Evolutionary conservation across 1,284 basidiomycete species (phyloP), one percentile per base, ranked within the genome.

Genomic region (Ganoderma boninense): DNA sequence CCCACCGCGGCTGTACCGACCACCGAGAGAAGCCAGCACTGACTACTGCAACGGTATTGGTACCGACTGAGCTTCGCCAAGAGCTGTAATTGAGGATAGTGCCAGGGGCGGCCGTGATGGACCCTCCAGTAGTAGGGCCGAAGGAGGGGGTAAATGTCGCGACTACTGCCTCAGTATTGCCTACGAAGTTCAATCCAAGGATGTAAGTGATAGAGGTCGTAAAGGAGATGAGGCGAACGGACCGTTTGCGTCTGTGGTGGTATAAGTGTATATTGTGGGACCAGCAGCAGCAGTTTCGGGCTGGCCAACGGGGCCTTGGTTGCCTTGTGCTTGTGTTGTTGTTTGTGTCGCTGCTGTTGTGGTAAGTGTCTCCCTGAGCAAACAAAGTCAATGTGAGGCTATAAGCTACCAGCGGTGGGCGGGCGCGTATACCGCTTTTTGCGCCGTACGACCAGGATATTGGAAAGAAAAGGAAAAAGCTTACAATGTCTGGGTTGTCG

Each of bases 231-330:
- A 18, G 26, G 40, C 0, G 23, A 6, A 68, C 74, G 26, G 80
- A 52, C 92, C 91, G 62, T 78, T 79, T 54, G 89, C 84, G 68
- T 91, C 82, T 8, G 90, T 87, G 0, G 88, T 93, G 16, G 89
- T 90, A 75, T 91, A 92, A 0, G 78, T 79, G 75, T 85, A 93
- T 0, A 87, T 85, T 0, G 87, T 76, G 0, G 85, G 83, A 23
- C 72, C 78, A 0, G 78, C 79, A 7, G 71, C 35, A 0, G 84
- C 85, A 1, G 87, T 56, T 2, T 79, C 82, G 23, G 91, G 90
- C 71, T 86, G 83, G 8, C 86, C 91, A 0, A 92, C 90, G 4
- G 89, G 90, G 0, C 90, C 90, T 74, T 84, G 86, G 46, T 83
- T 81, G 4, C 64, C 73, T 11, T 77, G 57, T 13, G 46, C 46